phyloP scores from a whole-genome alignment of 2,329 filamentous ascomycete species.

The Verticillium nonalfalfae region DNA sequence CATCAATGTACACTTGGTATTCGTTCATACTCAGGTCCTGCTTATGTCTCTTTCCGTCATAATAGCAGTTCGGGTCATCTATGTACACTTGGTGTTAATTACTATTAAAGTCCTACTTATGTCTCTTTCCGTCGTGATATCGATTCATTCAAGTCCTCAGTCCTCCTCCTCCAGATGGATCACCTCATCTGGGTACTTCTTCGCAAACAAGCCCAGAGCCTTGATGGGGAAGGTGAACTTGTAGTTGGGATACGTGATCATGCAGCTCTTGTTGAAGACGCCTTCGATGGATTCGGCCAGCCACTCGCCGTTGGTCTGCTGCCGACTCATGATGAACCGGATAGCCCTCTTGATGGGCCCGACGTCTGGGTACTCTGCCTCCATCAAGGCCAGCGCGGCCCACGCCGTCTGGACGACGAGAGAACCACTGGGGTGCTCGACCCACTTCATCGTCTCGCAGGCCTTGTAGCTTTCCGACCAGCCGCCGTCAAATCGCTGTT shows the following conservation, averaged over 20 bases:
- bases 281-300: constrained; percentile 92
- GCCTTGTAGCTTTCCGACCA: constrained; percentile 94
- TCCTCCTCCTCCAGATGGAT: constrained; percentile 23
- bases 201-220: constrained; percentile 83
- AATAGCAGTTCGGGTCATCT: too few relatives aligned
- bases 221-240: constrained; percentile 96
- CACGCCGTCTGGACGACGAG: constrained; percentile 95
- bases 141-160: background rate
- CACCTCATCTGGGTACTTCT: constrained; percentile 60
- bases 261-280: constrained; percentile 98
- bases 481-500: constrained; percentile 82
- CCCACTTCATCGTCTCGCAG: constrained; percentile 73
- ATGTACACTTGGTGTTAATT: background rate
- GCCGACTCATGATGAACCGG: constrained; percentile 74
- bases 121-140: background rate
- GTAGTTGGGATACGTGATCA: constrained; percentile 99
- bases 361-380: constrained; percentile 73
- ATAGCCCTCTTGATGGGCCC: constrained; percentile 69
- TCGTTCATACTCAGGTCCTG: too few relatives aligned
- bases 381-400: constrained; percentile 76
- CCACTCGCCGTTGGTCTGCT: constrained; percentile 90
- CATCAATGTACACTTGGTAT: too few relatives aligned
- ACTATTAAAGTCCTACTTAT: background rate
- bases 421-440: constrained; percentile 66
- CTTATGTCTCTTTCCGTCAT: too few relatives aligned